Evolutionary conservation across 2,329 filamentous ascomycete genomes (phyloP).

Genomic region (Neonectria neomacrospora): DNA sequence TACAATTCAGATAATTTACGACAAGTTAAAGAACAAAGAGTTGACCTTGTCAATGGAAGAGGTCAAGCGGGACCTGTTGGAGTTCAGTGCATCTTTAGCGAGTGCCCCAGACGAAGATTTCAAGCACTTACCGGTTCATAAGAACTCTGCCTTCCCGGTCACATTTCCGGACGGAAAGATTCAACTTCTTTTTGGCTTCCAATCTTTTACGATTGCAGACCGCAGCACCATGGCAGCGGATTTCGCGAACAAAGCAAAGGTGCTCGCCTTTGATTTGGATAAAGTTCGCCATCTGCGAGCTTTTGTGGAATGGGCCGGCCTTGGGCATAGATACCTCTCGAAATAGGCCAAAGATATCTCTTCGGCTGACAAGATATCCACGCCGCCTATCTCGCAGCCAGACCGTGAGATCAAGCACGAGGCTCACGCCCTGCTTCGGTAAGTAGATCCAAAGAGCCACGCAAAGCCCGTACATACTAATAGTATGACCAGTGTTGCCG

Average conservation of each 20-base stretch:
- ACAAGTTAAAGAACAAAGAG: constrained; percentile 24
- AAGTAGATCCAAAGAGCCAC: neutral
- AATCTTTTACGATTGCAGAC: constrained; percentile 33
- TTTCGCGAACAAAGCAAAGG: constrained; percentile 17
- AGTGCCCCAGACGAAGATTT: fast-evolving
- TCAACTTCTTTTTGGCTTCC: constrained; percentile 3
- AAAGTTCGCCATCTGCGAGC: constrained; percentile 23
- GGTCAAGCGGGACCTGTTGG: constrained; percentile 18
- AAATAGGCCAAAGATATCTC: constrained; percentile 22
- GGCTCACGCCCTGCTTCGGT: constrained; percentile 32
- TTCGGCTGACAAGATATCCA: neutral
- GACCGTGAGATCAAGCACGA: constrained; percentile 28
- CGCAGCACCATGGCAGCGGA: constrained; percentile 13
- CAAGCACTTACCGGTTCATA: constrained; percentile 27
- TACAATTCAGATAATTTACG: constrained; percentile 35
- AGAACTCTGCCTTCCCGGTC: constrained; percentile 29
- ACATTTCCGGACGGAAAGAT: constrained; percentile 13
- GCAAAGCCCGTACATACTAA: constrained; percentile 2
- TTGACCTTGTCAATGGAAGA: constrained; percentile 5
- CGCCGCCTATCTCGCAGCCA: neutral
- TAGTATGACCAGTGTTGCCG: constrained; percentile 23
- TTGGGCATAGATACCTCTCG: constrained; percentile 28
- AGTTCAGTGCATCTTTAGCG: constrained; percentile 24
- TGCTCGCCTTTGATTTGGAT: constrained; percentile 35
- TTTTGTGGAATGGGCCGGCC: constrained; percentile 22